phyloP scores from a whole-genome alignment of 2,329 filamentous ascomycete species.

The Polytolypa hystricis region DNA sequence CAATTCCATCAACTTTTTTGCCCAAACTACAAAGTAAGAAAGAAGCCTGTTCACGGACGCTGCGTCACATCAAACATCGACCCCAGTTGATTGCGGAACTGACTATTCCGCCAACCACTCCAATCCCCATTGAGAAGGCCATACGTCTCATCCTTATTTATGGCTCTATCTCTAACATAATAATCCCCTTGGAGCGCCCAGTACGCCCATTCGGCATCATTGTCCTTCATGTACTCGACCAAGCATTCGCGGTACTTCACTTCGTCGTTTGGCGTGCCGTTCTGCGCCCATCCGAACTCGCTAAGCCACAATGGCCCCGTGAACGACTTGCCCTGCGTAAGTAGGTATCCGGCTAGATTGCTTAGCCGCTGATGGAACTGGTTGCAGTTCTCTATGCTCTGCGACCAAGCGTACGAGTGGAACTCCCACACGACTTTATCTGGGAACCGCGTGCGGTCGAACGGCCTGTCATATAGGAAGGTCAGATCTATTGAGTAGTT shows the following conservation, averaged over 20 bases:
- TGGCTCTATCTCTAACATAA: constrained; percentile 41
- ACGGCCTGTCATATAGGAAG: constrained; percentile 28
- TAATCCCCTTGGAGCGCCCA: constrained; percentile 51
- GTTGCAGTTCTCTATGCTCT: constrained; percentile 36
- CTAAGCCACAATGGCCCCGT: constrained; percentile 48
- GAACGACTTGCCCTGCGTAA: constrained; percentile 36
- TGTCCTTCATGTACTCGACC: constrained; percentile 41
- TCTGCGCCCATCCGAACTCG: constrained; percentile 48
- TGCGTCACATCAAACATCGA: constrained; percentile 33
- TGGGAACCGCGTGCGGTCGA: constrained; percentile 37
- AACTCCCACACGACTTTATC: constrained; percentile 51
- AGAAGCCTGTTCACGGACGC: constrained; percentile 22
- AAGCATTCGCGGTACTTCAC: constrained; percentile 43
- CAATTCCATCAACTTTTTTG: no score
- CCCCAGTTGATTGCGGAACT: constrained; percentile 23
- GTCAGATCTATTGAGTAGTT: constrained; percentile 44
- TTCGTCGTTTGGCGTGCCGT: constrained; percentile 36
- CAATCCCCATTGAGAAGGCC: constrained; percentile 39
- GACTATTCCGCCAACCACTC: constrained; percentile 31
- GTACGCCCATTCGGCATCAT: constrained; percentile 50
- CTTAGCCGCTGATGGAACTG: constrained; percentile 37
- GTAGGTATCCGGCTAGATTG: constrained; percentile 41
- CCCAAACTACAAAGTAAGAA: no score
- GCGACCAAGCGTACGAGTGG: constrained; percentile 47
- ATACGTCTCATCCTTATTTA: constrained; percentile 45